A percentile compares a stretch with the other conserved stretches of the same genome.
phyloP scores from a whole-genome alignment of 495 filamentous ascomycete genomes.

The Talaromyces thailandensis region DNA sequence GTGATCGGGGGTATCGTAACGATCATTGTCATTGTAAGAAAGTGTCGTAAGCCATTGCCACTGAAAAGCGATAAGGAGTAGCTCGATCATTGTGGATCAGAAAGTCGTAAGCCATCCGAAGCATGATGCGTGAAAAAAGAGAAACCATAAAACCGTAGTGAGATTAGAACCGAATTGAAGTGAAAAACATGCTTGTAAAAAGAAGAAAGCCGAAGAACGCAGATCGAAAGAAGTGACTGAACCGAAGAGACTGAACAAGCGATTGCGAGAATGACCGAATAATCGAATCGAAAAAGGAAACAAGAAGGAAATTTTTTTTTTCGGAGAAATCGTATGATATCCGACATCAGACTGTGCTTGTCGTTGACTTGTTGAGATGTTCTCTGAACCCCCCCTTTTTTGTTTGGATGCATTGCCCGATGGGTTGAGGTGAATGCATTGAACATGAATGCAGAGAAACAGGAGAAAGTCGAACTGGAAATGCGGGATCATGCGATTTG shows the following conservation, averaged over 20 bases:
- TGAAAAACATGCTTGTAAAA: background rate
- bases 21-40: background rate
- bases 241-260: background rate
- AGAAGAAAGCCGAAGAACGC: background rate
- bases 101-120: background rate
- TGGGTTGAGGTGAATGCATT: too few species aligned
- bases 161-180: background rate
- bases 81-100: background rate
- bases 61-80: background rate
- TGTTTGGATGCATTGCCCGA: background rate
- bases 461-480: background rate
- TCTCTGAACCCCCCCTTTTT: background rate
- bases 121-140: background rate
- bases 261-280: background rate
- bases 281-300: background rate
- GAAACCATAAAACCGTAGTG: background rate
- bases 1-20: background rate
- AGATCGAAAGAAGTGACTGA: background rate
- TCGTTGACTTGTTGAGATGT: background rate
- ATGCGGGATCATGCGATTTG: background rate
- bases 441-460: background rate
- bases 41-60: background rate
- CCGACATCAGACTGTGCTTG: background rate
- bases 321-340: background rate
- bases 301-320: background rate